Conservation (phyloP, 2,329 filamentous ascomycete species). For the Xylaria sp. region DNA sequence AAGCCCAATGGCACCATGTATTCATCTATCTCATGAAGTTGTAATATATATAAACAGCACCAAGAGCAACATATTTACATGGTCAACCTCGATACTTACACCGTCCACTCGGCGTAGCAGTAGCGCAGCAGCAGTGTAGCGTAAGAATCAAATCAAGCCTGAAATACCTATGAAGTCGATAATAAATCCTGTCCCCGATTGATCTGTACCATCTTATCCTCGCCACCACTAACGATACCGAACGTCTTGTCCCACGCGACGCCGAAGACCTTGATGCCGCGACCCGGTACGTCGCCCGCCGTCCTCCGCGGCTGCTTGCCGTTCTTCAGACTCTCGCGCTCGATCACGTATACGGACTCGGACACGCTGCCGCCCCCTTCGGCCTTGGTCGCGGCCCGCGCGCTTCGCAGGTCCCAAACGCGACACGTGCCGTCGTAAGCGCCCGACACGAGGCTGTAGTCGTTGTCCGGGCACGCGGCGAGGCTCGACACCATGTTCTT, state of each 20-base stretch:
- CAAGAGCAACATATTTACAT: constrained; percentile 21
- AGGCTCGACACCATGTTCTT: constrained; percentile 74
- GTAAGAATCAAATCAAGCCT: background rate
- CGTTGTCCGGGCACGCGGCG: constrained; percentile 68
- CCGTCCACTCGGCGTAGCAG: background rate
- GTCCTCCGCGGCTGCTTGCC: constrained; percentile 63
- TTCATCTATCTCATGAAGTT: constrained; percentile 3
- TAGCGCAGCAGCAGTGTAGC: background rate
- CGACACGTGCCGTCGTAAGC: constrained; percentile 92
- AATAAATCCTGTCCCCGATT: constrained; percentile 74
- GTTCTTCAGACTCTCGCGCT: constrained; percentile 75
- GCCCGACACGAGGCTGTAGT: constrained; percentile 87
- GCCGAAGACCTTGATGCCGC: constrained; percentile 89
- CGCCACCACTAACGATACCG: constrained; percentile 90
- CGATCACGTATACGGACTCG: constrained; percentile 80
- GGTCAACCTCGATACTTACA: background rate
- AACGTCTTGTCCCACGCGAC: constrained; percentile 87
- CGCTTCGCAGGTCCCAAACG: constrained; percentile 90
- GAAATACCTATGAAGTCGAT: constrained; percentile 2
- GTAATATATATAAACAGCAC: constrained; percentile 1
- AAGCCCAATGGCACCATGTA: background rate
- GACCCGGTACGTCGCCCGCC: constrained; percentile 68
- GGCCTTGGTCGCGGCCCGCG: constrained; percentile 67
- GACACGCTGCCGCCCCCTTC: constrained; percentile 72
- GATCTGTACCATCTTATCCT: constrained; percentile 95